These are phyloP conservation scores for Discostella stelligeroides DNA, from an alignment of 108 stramenopile genomes.

Conservation along the genomic window DNA sequence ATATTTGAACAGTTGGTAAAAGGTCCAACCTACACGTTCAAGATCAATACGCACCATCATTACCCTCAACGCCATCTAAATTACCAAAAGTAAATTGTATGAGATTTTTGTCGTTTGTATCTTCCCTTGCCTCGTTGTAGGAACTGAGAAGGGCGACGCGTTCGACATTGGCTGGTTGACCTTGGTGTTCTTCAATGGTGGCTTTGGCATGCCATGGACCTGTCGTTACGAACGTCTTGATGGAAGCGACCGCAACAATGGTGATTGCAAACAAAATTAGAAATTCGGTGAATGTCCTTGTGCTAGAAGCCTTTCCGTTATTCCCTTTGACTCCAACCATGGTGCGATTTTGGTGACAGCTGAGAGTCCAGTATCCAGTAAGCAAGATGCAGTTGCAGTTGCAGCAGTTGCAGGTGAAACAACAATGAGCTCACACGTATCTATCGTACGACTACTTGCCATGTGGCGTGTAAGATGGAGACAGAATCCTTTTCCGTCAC, in stretches of 20 bases:
- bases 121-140: not conserved
- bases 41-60: not conserved
- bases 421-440: not conserved
- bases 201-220: conserved; percentile 35
- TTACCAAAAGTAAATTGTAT: conserved; percentile 51
- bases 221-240: conserved; percentile 15
- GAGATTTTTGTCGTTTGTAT: conserved; percentile 29
- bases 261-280: conserved; percentile 10
- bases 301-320: conserved; percentile 23
- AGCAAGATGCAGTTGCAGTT: too few species aligned
- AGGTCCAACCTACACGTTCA: not conserved
- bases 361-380: too few species aligned
- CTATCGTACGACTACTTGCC: too few species aligned
- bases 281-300: conserved; percentile 8
- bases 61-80: conserved; percentile 39
- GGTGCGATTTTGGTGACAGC: too few species aligned
- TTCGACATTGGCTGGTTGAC: not conserved
- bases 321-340: conserved; percentile 30
- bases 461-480: too few species aligned
- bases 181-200: conserved; percentile 21
- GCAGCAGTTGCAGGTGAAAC: not conserved
- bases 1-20: too few species aligned
- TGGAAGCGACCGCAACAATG: not conserved
- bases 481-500: too few species aligned
- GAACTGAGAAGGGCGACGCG: not conserved